These are phyloP conservation scores for Prunus fruticosa DNA, from an alignment of 306 rosid species.

Conservation along the genomic window DNA sequence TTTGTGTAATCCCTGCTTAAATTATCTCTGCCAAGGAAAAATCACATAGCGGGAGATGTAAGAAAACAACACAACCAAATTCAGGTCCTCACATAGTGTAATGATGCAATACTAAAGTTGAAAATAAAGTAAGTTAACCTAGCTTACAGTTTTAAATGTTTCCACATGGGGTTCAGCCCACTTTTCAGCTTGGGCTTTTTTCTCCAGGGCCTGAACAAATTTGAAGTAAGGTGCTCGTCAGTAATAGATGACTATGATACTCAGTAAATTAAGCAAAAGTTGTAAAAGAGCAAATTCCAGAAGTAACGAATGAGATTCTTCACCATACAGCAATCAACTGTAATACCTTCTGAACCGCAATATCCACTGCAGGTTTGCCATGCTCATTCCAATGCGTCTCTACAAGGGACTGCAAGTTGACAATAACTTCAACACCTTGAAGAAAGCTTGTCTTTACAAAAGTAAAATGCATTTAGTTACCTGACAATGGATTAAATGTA, in stretches of 20 bases:
- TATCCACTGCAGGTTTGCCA: slow-evolving; percentile 71
- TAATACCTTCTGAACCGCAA: slow-evolving; percentile 64
- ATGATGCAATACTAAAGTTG: neutral
- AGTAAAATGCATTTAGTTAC: slow-evolving; percentile 38
- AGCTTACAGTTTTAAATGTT: slow-evolving; percentile 75
- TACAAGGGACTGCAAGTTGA: slow-evolving; percentile 43
- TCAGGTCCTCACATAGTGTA: neutral
- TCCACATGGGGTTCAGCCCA: slow-evolving; percentile 90
- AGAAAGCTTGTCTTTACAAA: slow-evolving; percentile 3
- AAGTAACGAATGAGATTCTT: neutral
- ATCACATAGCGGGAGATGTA: neutral
- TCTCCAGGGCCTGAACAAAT: slow-evolving; percentile 60
- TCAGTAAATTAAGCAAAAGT: neutral
- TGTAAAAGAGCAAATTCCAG: neutral
- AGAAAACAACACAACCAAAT: neutral
- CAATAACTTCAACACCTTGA: slow-evolving; percentile 20
- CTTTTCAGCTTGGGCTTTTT: slow-evolving; percentile 69
- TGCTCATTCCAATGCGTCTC: slow-evolving; percentile 66
- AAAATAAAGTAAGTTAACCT: slow-evolving; percentile 9
- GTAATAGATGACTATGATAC: neutral
- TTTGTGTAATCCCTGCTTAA: neutral
- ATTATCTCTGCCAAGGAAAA: neutral
- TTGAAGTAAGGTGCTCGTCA: slow-evolving; percentile 16
- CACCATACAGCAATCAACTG: slow-evolving; percentile 20
- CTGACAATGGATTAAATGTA: slow-evolving; percentile 52